Percentiles rank a stretch among this genome's conserved stretches.
Evolutionary conservation across 176 grass and related monocot species (phyloP).

Genomic region (Oryza coarctata): DNA sequence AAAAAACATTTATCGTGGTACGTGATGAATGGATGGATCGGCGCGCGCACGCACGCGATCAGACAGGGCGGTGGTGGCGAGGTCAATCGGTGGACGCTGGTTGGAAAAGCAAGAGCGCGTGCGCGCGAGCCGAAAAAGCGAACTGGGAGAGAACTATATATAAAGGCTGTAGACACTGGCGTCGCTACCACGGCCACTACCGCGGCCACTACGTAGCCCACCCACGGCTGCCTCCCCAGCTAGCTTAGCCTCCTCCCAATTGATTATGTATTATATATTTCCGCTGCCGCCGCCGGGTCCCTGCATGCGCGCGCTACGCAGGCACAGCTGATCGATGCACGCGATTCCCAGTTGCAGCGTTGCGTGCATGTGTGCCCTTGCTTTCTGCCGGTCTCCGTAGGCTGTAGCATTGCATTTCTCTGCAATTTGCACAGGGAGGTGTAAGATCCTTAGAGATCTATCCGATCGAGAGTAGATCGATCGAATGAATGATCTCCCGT

Average conservation of each 20-base stretch:
- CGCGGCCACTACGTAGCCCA: slow-evolving; percentile 35
- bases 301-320: not conserved
- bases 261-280: slow-evolving; percentile 10
- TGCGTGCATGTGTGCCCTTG: not conserved
- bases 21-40: not conserved
- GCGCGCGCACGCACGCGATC: not conserved
- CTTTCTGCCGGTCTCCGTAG: not conserved
- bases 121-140: not conserved
- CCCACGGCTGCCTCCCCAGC: slow-evolving; percentile 24
- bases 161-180: not conserved
- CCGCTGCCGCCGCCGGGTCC: not conserved
- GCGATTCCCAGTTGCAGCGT: not conserved
- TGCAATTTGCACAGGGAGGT: not conserved
- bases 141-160: not conserved
- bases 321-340: too few relatives aligned
- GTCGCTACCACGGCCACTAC: slow-evolving; percentile 31
- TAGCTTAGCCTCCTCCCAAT: not conserved
- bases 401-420: not conserved
- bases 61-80: not conserved
- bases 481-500: not conserved
- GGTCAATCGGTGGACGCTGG: not conserved
- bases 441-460: not conserved
- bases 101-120: not conserved
- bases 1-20: too few relatives aligned
- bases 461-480: not conserved